Evolutionary conservation across 768 basidiomycete species (phyloP), one percentile per base, ranked within the genome.

Genomic region (Pilatotrama ljubarskyi): DNA sequence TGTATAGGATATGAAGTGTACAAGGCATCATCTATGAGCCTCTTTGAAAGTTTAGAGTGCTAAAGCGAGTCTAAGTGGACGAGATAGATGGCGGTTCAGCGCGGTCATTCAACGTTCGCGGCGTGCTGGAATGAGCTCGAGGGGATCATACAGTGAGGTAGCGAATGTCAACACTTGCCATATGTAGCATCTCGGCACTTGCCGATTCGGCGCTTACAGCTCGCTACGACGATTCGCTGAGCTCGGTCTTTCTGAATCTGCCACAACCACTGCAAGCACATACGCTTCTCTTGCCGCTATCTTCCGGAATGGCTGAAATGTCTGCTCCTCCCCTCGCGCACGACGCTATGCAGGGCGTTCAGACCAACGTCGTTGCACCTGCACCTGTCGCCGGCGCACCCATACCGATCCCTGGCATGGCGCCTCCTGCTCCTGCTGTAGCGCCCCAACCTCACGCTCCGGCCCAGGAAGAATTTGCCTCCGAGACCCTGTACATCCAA

Each of bases 401-500:
- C 32, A 47, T 56, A 14, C 29, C 70, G 13, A 46, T 69, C 47
- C 49, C 62, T 3, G 64, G 47, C 25, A 32, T 59, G 24, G 55
- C 40, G 6, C 52, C 50, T 11, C 32, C 69, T 3, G 56, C 51
- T 8, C 62, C 69, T 14, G 64, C 67, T 3, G 67, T 60, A 5
- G 43, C 51, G 1, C 40, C 61, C 0, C 59, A 66, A 38, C 54
- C 66, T 7, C 54, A 69, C 3, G 57, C 67, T 7, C 54, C 69
- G 3, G 57, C 67, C 38, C 79, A 79, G 51, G 68, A 74, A 17
- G 84, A 87, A 66, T 54, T 76, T 64, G 77, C 79, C 51, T 86
- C 88, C 51, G 95, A 97, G 74, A 97, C 95, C 5, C 80, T 97
- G 24, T 98, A 98, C 71, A 90, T 98, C 69, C 93, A 96, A 77